Conservation (phyloP, 495 filamentous ascomycete genomes). For the Xylaria longipes region DNA sequence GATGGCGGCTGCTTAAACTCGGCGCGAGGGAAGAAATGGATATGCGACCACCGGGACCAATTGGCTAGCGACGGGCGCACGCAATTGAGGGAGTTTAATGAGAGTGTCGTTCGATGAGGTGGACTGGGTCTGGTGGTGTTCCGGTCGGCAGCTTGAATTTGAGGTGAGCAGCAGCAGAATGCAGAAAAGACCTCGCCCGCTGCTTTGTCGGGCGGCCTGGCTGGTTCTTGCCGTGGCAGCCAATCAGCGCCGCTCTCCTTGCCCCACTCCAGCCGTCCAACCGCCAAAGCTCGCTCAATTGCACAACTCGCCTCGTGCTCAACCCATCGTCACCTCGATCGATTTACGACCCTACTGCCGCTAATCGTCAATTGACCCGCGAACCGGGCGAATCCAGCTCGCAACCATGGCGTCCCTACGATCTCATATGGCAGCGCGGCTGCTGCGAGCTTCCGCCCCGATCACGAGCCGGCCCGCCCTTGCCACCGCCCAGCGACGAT, state of each 20-base stretch:
- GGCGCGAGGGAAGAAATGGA: constrained; percentile 30
- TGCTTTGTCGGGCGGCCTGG: constrained; percentile 17
- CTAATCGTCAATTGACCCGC: constrained; percentile 27
- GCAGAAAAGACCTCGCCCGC: constrained; percentile 46
- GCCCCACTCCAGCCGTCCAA: constrained; percentile 17
- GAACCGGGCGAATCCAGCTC: neutral
- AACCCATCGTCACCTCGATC: neutral
- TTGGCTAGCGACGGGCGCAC: constrained; percentile 34
- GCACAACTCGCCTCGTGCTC: constrained; percentile 15
- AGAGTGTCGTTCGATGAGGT: constrained; percentile 29
- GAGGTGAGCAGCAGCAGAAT: constrained; percentile 37
- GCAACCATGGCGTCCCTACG: constrained; percentile 48
- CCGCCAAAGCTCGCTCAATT: constrained; percentile 18
- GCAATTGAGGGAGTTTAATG: constrained; percentile 37
- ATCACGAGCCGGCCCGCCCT: constrained; percentile 42
- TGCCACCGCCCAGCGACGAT: constrained; percentile 52
- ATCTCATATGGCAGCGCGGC: constrained; percentile 47
- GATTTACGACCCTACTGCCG: neutral
- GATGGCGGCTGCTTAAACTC: constrained; percentile 54
- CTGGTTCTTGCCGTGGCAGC: constrained; percentile 31
- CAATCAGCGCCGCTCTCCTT: constrained; percentile 35
- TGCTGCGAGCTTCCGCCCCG: constrained; percentile 52
- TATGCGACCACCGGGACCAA: constrained; percentile 31
- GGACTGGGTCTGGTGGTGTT: constrained; percentile 28
- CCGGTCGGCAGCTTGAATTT: constrained; percentile 40